These are phyloP conservation scores for Penicillium sp. DNA, from an alignment of 2,329 filamentous ascomycete genomes.

Conservation along the genomic window DNA sequence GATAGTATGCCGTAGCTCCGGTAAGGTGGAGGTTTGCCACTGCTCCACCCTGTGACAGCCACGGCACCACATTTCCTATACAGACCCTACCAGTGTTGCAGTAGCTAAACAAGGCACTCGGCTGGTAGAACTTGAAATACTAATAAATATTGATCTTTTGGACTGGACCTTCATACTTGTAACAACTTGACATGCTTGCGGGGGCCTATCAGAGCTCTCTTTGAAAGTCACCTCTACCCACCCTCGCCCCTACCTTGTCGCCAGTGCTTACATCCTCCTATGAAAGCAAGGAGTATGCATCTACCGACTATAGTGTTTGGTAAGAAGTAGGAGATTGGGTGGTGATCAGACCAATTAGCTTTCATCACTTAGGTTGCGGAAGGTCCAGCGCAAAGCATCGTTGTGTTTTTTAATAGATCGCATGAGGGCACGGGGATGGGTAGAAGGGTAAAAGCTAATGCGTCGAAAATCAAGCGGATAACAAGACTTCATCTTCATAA, in stretches of 20 bases:
- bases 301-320: constrained; percentile 7
- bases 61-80: too few relatives aligned
- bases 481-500: background rate
- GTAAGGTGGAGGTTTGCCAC: too few relatives aligned
- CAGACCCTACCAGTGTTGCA: too few relatives aligned
- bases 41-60: too few relatives aligned
- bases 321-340: constrained; percentile 9
- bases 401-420: too few relatives aligned
- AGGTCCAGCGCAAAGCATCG: too few relatives aligned
- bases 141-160: too few relatives aligned
- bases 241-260: background rate
- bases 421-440: background rate
- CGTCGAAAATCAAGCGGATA: background rate
- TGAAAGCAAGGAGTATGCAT: constrained; percentile 38
- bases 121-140: too few relatives aligned
- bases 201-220: constrained; percentile 49
- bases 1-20: too few relatives aligned
- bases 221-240: constrained; percentile 39
- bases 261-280: constrained; percentile 36
- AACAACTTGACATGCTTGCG: too few relatives aligned
- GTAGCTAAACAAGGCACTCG: too few relatives aligned
- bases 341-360: constrained; percentile 31
- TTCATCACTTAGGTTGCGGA: constrained; percentile 40
- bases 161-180: too few relatives aligned
- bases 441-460: background rate